These are phyloP conservation scores for Termitomyces sp. DNA, from an alignment of 768 basidiomycete genomes.

Conservation along the genomic window DNA sequence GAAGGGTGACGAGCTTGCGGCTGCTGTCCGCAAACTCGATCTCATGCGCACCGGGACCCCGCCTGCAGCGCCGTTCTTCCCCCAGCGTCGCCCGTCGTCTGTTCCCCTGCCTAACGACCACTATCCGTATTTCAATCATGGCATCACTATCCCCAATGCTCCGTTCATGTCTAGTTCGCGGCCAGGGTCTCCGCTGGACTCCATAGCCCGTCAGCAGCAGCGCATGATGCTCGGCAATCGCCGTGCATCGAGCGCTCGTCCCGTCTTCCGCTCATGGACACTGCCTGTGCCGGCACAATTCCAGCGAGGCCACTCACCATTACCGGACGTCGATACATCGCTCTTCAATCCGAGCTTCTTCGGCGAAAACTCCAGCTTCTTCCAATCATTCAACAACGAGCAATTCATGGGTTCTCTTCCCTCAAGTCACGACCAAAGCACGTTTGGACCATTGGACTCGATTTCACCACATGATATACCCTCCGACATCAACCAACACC, in stretches of 20 bases:
- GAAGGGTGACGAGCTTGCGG: slow-evolving; percentile 63
- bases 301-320: slow-evolving; percentile 39
- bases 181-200: slow-evolving; percentile 35
- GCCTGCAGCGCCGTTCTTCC: slow-evolving; percentile 18
- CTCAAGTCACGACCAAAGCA: slow-evolving; percentile 8
- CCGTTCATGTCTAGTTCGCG: slow-evolving; percentile 38
- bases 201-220: slow-evolving; percentile 37
- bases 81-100: slow-evolving; percentile 50
- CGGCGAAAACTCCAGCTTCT: slow-evolving; percentile 4
- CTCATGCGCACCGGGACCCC: slow-evolving; percentile 13
- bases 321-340: slow-evolving; percentile 43
- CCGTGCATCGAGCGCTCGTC: slow-evolving; percentile 44
- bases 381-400: background rate
- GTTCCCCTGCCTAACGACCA: slow-evolving; percentile 51
- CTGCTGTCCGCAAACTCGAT: slow-evolving; percentile 53
- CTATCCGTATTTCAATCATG: slow-evolving; percentile 19
- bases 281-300: slow-evolving; percentile 18
- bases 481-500: background rate
- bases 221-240: slow-evolving; percentile 38
- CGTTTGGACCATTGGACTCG: slow-evolving; percentile 21
- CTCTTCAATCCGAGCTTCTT: slow-evolving; percentile 39
- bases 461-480: slow-evolving; percentile 16
- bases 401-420: slow-evolving; percentile 11
- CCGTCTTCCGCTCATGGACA: slow-evolving; percentile 31
- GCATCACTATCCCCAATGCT: slow-evolving; percentile 37